phyloP scores from a whole-genome alignment of 331 rosid genomes.

The Quercus tomentella region DNA sequence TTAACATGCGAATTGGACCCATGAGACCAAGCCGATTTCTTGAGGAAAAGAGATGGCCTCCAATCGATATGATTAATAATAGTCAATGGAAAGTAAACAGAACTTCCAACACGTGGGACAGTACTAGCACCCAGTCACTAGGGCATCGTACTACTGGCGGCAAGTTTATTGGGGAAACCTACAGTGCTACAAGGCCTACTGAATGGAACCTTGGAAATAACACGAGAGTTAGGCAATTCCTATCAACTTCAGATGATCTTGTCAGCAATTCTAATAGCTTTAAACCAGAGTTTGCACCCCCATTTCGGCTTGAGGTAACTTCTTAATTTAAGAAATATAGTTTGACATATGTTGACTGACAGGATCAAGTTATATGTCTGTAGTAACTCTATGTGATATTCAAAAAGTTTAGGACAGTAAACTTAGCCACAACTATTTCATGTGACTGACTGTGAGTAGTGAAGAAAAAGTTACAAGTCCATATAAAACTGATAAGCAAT shows the following conservation, averaged over 20 bases:
- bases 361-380: no score
- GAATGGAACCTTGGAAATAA: conserved; percentile 25
- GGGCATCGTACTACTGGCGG: conserved; percentile 16
- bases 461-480: fast-evolving
- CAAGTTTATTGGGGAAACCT: conserved; percentile 3
- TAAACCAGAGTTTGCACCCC: conserved; percentile 31
- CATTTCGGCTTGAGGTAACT: conserved; percentile 46
- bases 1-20: conserved; percentile 37
- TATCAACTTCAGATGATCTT: conserved; percentile 21
- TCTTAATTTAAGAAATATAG: neutral
- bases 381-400: no score
- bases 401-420: no score
- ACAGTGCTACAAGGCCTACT: neutral
- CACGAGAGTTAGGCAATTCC: conserved; percentile 9
- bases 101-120: neutral
- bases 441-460: fast-evolving
- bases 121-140: conserved; percentile 1
- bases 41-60: conserved; percentile 72
- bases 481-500: no score
- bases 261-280: conserved; percentile 11
- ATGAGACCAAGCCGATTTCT: conserved; percentile 57
- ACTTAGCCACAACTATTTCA: no score
- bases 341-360: neutral
- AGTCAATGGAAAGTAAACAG: conserved; percentile 22
- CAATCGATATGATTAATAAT: conserved; percentile 23